Base-by-base conservation (phyloP, 495 filamentous ascomycete species). In the Bombardia bombarda region DNA sequence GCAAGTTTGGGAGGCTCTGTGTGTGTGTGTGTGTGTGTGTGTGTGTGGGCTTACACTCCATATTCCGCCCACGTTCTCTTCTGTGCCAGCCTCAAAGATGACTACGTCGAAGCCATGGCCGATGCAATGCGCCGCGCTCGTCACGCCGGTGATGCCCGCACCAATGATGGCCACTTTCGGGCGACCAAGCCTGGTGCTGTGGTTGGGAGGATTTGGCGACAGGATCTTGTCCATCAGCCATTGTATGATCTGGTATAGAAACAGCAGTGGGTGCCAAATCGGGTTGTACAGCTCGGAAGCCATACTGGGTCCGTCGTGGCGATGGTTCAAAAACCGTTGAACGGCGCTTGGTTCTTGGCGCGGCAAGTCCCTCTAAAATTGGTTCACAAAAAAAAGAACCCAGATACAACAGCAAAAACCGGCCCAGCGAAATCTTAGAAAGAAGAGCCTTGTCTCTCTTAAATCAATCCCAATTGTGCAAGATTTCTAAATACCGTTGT, bases 91-190 rank as follows among this genome's bases (percentile, higher is more conserved):
- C 54, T 92, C 87, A 49, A 93, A 90, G 25, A 94, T 74, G 21
- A 71, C 68, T 4, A 87, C 82, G 56, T 92, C 86, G 44, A 90
- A 89, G 35, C 86, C 84, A 78, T 94, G 86, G 10, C 86, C 86
- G 22, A 90, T 77, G 61, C 86, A 90, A 60, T 94, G 87, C 5
- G 84, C 79, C 4, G 87, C 87, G 7, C 84, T 78, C 1, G 84
- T 87, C 3, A 93, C 78, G 31, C 87, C 87, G 0, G 87, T 94
- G 32, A 93, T 63, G 7, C 87, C 86, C 18, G 86, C 83, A 4
- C 86, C 87, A 48, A 92, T 87, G 35, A 92, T 65, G n/a, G 86
- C 87, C 38, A 92, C 74, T 43, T 77, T 78, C 30, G 84, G 85
- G 20, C 77, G 64, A 24, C 68, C 57, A 23, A 82, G 61, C 5